Evolutionary conservation across 2,329 filamentous ascomycete genomes (phyloP).

Genomic region (Metarhizium robertsii): DNA sequence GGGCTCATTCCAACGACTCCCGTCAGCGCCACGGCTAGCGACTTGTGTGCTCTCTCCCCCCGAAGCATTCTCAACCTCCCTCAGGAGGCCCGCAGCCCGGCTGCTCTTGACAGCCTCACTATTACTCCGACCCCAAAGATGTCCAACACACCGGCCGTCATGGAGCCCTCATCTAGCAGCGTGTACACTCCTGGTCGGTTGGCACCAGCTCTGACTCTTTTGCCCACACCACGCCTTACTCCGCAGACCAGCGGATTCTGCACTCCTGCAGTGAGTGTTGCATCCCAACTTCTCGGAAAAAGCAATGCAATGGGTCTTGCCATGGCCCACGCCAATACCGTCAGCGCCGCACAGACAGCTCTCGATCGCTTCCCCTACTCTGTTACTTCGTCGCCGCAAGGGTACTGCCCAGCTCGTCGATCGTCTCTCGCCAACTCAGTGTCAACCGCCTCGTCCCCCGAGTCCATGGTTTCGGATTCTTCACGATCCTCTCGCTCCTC

Average conservation of each 20-base stretch:
- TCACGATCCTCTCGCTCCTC: conserved; percentile 54
- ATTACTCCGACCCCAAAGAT: conserved; percentile 31
- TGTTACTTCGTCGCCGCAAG: conserved; percentile 42
- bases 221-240: conserved; percentile 51
- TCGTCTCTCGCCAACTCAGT: conserved; percentile 55
- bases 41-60: conserved; percentile 29
- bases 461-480: conserved; percentile 57
- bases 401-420: conserved; percentile 40
- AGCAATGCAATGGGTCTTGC: conserved; percentile 51
- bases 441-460: conserved; percentile 55
- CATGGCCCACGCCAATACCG: conserved; percentile 44
- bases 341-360: conserved; percentile 33
- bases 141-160: conserved; percentile 30
- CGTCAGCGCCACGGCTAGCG: conserved; percentile 18
- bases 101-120: conserved; percentile 28
- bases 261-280: conserved; percentile 51
- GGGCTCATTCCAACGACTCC: conserved; percentile 32
- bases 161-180: conserved; percentile 38
- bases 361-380: conserved; percentile 43
- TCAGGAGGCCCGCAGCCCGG: conserved; percentile 23
- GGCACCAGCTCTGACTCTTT: conserved; percentile 43
- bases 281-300: conserved; percentile 38
- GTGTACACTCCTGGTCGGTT: conserved; percentile 35
- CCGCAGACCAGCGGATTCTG: conserved; percentile 45
- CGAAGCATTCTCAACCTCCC: conserved; percentile 35